A percentile compares a stretch with the other conserved stretches of the same genome.
Conservation (phyloP, 2,329 filamentous ascomycete genomes). For the Aspergillus brasiliensis region DNA sequence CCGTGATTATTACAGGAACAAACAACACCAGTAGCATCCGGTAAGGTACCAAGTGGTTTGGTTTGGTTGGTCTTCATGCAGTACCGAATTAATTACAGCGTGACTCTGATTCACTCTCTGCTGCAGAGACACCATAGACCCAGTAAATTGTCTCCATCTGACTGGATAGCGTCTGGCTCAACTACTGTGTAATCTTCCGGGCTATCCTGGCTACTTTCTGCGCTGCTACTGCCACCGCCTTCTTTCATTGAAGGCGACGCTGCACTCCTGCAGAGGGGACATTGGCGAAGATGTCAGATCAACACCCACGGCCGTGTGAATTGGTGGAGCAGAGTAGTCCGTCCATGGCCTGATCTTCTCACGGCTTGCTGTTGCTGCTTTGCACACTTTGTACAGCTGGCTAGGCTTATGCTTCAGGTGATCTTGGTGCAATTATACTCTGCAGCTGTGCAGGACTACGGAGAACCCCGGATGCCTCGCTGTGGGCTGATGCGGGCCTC, state of each 20-base stretch:
- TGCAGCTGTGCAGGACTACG: neutral
- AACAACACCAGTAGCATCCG: neutral
- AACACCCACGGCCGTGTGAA: neutral
- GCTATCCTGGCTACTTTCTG: neutral
- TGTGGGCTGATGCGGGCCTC: neutral
- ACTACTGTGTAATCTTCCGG: neutral
- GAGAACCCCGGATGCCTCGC: neutral
- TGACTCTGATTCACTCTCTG: neutral
- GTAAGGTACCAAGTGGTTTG: neutral
- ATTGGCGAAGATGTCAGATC: neutral
- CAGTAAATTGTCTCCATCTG: conserved; percentile 1
- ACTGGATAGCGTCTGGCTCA: neutral
- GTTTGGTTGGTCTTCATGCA: neutral
- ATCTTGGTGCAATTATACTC: neutral
- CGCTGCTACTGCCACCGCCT: neutral
- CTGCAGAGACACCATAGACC: neutral
- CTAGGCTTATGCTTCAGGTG: neutral
- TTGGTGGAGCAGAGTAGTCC: conserved; percentile 1
- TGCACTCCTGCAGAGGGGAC: neutral
- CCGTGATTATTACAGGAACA: neutral
- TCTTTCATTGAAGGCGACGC: neutral
- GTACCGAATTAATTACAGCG: neutral
- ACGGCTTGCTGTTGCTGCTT: neutral
- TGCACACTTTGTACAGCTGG: neutral
- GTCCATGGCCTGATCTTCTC: neutral